Evolutionary conservation across 192 early-diverging fungal genomes (phyloP).

Genomic region (Dissophora globulifera): DNA sequence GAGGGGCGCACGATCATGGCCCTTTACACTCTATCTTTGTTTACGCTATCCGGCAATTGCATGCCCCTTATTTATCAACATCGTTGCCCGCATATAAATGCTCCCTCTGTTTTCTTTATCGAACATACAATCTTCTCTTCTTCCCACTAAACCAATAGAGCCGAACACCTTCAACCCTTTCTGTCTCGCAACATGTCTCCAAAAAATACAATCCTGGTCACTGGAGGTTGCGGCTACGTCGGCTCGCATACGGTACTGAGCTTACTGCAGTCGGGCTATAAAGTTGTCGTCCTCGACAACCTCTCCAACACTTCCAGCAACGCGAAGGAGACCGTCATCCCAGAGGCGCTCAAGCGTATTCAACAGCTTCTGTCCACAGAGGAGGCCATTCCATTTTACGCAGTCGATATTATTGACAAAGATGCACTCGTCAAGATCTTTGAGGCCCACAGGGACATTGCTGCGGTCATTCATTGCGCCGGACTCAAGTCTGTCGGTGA

Average conservation of each 20-base stretch:
- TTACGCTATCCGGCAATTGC: no score
- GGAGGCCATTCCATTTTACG: conserved; percentile 71
- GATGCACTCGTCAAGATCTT: conserved; percentile 77
- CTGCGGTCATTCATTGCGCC: conserved; percentile 86
- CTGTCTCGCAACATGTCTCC: neutral
- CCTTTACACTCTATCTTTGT: no score
- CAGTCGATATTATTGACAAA: conserved; percentile 82
- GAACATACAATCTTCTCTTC: neutral
- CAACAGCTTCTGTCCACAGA: conserved; percentile 12
- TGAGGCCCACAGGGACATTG: conserved; percentile 67
- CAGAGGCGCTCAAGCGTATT: conserved; percentile 36
- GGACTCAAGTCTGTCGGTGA: conserved; percentile 92
- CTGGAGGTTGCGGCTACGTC: conserved; percentile 90
- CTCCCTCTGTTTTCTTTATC: neutral
- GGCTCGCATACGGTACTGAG: conserved; percentile 95
- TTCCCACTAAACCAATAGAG: no score
- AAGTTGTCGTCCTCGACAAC: conserved; percentile 94
- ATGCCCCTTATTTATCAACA: no score
- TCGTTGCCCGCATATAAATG: no score
- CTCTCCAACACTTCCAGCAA: conserved; percentile 74
- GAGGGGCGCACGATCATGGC: no score
- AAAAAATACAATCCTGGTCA: conserved; percentile 60
- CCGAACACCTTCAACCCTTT: neutral
- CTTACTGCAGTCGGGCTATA: conserved; percentile 75
- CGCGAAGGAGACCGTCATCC: conserved; percentile 2